These are phyloP conservation scores for Fusarium dimerum DNA, from an alignment of 2,329 filamentous ascomycete genomes.

Conservation along the genomic window DNA sequence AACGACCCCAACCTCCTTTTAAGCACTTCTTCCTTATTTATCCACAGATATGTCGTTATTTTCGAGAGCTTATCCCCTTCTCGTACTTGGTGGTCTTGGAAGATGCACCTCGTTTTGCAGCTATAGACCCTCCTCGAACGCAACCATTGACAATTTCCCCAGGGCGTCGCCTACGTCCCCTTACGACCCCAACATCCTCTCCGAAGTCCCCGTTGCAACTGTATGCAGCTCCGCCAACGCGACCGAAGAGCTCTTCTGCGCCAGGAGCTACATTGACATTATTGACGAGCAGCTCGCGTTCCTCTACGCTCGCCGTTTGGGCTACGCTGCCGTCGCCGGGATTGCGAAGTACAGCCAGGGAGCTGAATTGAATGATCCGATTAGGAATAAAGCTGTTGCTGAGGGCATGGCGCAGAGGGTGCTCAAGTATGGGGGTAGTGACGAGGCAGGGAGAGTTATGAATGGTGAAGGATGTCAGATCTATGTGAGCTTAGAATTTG, in stretches of 20 bases:
- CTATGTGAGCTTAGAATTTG: slow-evolving; percentile 17
- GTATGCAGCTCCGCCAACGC: slow-evolving; percentile 4
- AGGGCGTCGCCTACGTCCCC: background rate
- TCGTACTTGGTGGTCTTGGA: too few species aligned
- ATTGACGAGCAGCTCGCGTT: slow-evolving; percentile 20
- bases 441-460: slow-evolving; percentile 13
- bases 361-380: slow-evolving; percentile 7
- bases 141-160: background rate
- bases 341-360: slow-evolving; percentile 8
- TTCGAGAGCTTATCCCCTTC: too few species aligned
- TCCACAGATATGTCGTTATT: too few species aligned
- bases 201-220: slow-evolving; percentile 7
- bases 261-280: slow-evolving; percentile 15
- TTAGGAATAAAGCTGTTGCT: slow-evolving; percentile 12
- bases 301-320: slow-evolving; percentile 15
- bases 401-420: slow-evolving; percentile 16
- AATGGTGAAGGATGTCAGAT: slow-evolving; percentile 20
- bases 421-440: slow-evolving; percentile 14
- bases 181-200: slow-evolving; percentile 3
- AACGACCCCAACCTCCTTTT: too few species aligned
- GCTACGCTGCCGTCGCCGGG: slow-evolving; percentile 17
- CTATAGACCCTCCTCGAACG: slow-evolving; percentile 1
- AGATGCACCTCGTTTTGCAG: slow-evolving; percentile 4
- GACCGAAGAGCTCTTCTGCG: slow-evolving; percentile 4
- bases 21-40: too few species aligned